Percentiles rank a stretch among this genome's conserved stretches.
phyloP scores from a whole-genome alignment of 352 stramenopile genomes.

The Peronospora tabacina region DNA sequence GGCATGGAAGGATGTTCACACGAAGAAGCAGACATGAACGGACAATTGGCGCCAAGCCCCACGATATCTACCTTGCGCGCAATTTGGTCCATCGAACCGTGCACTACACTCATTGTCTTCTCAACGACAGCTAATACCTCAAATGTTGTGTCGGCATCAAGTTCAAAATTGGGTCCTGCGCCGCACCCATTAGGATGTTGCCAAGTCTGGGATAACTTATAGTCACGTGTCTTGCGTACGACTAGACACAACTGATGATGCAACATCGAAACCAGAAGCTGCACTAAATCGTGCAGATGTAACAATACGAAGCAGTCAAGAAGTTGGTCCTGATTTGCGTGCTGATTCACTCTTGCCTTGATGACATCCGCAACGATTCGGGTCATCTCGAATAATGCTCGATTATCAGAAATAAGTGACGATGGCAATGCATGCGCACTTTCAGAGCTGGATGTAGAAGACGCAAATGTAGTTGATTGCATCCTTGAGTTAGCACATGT shows the following conservation, averaged over 20 bases:
- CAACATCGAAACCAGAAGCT: slow-evolving; percentile 67
- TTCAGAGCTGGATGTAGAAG: slow-evolving; percentile 12
- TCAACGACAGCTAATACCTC: slow-evolving; percentile 22
- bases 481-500: slow-evolving; percentile 9
- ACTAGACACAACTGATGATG: slow-evolving; percentile 60
- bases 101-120: slow-evolving; percentile 16
- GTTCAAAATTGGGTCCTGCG: slow-evolving; percentile 15
- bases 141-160: slow-evolving; percentile 19
- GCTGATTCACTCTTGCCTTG: slow-evolving; percentile 24
- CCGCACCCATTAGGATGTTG: slow-evolving; percentile 28
- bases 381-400: slow-evolving; percentile 63
- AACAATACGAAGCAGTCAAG: slow-evolving; percentile 48
- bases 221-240: slow-evolving; percentile 49
- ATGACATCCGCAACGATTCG: slow-evolving; percentile 53
- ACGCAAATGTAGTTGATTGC: slow-evolving; percentile 1
- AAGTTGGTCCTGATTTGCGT: slow-evolving; percentile 25
- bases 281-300: slow-evolving; percentile 41
- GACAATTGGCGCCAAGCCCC: slow-evolving; percentile 2
- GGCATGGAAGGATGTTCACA: slow-evolving; percentile 7
- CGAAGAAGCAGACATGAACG: slow-evolving; percentile 6
- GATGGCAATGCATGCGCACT: slow-evolving; percentile 2
- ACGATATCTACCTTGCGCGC: slow-evolving; percentile 13
- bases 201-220: slow-evolving; percentile 48
- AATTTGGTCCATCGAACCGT: slow-evolving; percentile 15
- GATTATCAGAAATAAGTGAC: slow-evolving; percentile 54